phyloP scores from a whole-genome alignment of 2,329 filamentous ascomycete genomes.

The Davidsoniella virescens region DNA sequence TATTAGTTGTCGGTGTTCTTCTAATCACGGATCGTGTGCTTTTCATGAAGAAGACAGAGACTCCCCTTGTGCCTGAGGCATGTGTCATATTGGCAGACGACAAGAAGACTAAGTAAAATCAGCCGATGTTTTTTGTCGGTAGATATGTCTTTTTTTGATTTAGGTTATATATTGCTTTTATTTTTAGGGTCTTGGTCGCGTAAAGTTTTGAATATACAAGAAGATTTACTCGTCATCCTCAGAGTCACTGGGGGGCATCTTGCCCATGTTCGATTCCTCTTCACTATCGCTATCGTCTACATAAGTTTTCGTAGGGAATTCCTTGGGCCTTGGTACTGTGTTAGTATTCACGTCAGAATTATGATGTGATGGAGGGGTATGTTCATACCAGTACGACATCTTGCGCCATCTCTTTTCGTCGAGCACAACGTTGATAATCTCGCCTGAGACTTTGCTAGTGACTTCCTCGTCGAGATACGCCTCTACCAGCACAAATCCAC shows the following conservation, averaged over 20 bases:
- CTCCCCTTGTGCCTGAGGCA: conserved; percentile 12
- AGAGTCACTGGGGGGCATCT: conserved; percentile 68
- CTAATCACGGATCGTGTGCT: conserved; percentile 33
- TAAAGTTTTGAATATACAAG: conserved; percentile 15
- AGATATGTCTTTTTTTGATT: not conserved
- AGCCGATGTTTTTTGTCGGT: not conserved
- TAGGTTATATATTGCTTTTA: conserved; percentile 11
- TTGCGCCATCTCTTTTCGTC: conserved; percentile 90
- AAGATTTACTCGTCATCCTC: conserved; percentile 41
- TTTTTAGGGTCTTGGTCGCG: conserved; percentile 17
- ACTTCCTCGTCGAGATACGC: conserved; percentile 44
- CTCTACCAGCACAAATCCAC: conserved; percentile 75
- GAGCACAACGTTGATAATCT: conserved; percentile 83
- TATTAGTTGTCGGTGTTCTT: conserved; percentile 53
- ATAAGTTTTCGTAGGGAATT: conserved; percentile 45
- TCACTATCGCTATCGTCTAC: conserved; percentile 35
- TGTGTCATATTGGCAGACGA: conserved; percentile 15
- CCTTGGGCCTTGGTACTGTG: conserved; percentile 35
- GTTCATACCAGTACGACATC: conserved; percentile 60
- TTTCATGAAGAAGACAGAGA: conserved; percentile 9
- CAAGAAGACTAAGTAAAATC: conserved; percentile 19
- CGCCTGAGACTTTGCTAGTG: conserved; percentile 65
- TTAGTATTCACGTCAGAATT: not conserved
- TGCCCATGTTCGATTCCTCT: conserved; percentile 65
- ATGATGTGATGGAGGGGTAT: not conserved